These are phyloP conservation scores for Pestalotiopsis sp. DNA, from an alignment of 2,329 filamentous ascomycete species.

Conservation along the genomic window DNA sequence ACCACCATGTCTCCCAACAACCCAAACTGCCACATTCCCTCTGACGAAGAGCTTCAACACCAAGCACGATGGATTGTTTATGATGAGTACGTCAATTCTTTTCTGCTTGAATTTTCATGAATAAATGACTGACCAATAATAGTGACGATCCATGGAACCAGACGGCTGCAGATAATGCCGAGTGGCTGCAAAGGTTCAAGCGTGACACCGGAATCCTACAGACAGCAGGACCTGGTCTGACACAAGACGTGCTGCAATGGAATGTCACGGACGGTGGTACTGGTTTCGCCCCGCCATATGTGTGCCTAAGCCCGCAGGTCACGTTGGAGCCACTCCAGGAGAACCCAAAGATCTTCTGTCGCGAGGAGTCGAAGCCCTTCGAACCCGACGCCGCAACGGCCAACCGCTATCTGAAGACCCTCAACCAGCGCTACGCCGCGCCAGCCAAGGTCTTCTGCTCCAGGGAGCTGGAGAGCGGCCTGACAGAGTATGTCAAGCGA, in stretches of 20 bases:
- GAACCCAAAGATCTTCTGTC: constrained; percentile 34
- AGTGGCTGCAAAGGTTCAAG: constrained; percentile 67
- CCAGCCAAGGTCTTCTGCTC: constrained; percentile 60
- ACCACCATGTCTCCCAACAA: constrained; percentile 61
- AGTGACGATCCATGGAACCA: constrained; percentile 68
- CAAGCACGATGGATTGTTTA: constrained; percentile 66
- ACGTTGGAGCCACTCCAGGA: constrained; percentile 37
- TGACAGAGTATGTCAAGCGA: constrained; percentile 49
- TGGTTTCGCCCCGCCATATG: constrained; percentile 59
- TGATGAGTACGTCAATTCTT: constrained; percentile 53
- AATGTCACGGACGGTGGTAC: constrained; percentile 51
- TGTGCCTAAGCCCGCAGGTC: constrained; percentile 42
- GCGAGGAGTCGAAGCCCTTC: constrained; percentile 41
- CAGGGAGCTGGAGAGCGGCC: constrained; percentile 57
- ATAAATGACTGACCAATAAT: constrained; percentile 19
- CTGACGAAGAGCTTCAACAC: constrained; percentile 64
- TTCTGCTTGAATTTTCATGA: not conserved
- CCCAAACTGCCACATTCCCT: constrained; percentile 59
- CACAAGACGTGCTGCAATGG: constrained; percentile 42
- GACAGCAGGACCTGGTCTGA: constrained; percentile 53
- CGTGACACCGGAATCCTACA: constrained; percentile 55
- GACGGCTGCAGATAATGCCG: constrained; percentile 64
- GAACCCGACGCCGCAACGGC: constrained; percentile 46
- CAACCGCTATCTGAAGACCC: constrained; percentile 49
- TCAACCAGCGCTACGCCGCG: constrained; percentile 45